phyloP scores from a whole-genome alignment of 2,329 filamentous ascomycete species.

The Diaporthe humulicola region DNA sequence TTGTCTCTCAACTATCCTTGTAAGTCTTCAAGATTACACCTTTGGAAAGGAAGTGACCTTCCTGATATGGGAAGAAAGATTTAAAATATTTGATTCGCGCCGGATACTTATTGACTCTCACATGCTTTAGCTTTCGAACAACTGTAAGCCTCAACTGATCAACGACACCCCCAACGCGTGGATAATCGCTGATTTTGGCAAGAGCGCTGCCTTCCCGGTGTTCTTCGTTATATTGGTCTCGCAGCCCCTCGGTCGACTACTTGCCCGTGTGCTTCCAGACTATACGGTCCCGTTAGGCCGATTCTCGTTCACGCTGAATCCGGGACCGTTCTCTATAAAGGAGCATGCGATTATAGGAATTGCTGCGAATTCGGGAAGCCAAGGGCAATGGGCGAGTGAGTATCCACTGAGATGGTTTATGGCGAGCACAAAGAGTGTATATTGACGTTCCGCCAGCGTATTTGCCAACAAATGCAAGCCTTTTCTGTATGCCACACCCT shows the following conservation, averaged over 20 bases:
- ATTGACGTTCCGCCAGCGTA: conserved; percentile 25
- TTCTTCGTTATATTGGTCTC: conserved; percentile 44
- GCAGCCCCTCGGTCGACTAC: conserved; percentile 40
- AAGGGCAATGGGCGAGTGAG: conserved; percentile 41
- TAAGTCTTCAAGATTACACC: neutral
- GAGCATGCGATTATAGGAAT: conserved; percentile 44
- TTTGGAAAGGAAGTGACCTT: too few species aligned
- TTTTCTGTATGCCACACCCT: conserved; percentile 34
- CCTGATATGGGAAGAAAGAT: neutral
- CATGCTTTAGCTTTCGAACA: neutral
- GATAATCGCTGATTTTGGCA: neutral
- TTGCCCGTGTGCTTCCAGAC: conserved; percentile 40
- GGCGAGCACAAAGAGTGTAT: neutral
- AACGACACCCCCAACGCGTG: neutral
- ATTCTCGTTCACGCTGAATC: conserved; percentile 42
- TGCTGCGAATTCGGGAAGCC: conserved; percentile 42
- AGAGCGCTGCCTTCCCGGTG: conserved; percentile 40
- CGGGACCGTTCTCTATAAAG: conserved; percentile 42
- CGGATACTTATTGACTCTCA: neutral
- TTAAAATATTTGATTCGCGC: neutral
- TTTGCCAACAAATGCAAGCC: conserved; percentile 40
- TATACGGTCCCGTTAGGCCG: conserved; percentile 38
- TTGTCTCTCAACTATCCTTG: conserved; percentile 40
- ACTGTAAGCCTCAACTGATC: neutral
- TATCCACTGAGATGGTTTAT: neutral